Conservation (phyloP, 805 yeast genomes). For the Kodamaea jinghongensis region DNA sequence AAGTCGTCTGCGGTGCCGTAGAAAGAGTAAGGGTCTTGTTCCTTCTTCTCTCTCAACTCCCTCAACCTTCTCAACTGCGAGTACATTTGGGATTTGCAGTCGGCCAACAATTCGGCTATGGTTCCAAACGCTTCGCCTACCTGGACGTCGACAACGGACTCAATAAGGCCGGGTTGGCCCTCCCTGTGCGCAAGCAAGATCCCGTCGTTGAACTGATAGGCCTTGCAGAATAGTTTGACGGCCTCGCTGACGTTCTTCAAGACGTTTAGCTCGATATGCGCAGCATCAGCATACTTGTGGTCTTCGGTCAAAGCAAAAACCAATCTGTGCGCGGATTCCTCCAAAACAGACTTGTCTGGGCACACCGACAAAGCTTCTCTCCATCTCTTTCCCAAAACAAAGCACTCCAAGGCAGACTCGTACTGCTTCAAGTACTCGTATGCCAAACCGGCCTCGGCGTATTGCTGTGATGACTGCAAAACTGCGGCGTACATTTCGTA, state of each 20-base stretch:
- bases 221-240: slow-evolving; percentile 67
- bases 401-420: slow-evolving; percentile 66
- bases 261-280: slow-evolving; percentile 64
- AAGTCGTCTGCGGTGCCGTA: slow-evolving; percentile 60
- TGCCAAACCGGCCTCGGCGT: slow-evolving; percentile 73
- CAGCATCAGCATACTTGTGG: slow-evolving; percentile 77
- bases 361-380: slow-evolving; percentile 71
- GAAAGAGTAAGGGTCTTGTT: slow-evolving; percentile 80
- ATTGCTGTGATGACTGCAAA: slow-evolving; percentile 54
- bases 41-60: slow-evolving; percentile 80
- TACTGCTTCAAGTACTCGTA: slow-evolving; percentile 64
- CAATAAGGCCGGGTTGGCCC: slow-evolving; percentile 45
- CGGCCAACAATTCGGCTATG: slow-evolving; percentile 88
- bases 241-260: slow-evolving; percentile 62
- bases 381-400: slow-evolving; percentile 75
- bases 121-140: slow-evolving; percentile 85
- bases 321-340: slow-evolving; percentile 57
- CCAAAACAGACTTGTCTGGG: slow-evolving; percentile 35
- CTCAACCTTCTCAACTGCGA: slow-evolving; percentile 83
- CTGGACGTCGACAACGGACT: slow-evolving; percentile 63
- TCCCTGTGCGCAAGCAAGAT: slow-evolving; percentile 57
- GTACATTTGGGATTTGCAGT: slow-evolving; percentile 78
- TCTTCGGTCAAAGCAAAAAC: slow-evolving; percentile 60
- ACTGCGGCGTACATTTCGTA: slow-evolving; percentile 61
- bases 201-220: slow-evolving; percentile 73